phyloP scores from a whole-genome alignment of 2,329 filamentous ascomycete species.

The Fusarium setosum region DNA sequence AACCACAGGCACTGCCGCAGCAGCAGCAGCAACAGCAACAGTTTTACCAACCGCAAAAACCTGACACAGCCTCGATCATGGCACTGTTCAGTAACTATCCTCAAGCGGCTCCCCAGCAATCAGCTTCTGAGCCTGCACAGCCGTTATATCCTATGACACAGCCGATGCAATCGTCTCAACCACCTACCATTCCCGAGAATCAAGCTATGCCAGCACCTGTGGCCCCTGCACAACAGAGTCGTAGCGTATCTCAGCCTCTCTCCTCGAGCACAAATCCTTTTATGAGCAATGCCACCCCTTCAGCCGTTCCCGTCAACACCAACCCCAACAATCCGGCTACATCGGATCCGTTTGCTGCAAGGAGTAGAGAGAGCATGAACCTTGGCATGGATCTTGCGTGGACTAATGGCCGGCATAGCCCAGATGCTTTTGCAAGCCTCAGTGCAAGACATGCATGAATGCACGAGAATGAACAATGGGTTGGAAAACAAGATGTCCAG shows the following conservation, averaged over 20 bases:
- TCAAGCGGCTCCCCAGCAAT: conserved; percentile 58
- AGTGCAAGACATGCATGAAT: conserved; percentile 68
- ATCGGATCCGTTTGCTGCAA: conserved; percentile 57
- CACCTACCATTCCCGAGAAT: conserved; percentile 45
- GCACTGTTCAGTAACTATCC: conserved; percentile 77
- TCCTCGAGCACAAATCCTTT: conserved; percentile 69
- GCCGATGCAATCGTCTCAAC: conserved; percentile 33
- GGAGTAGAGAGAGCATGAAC: conserved; percentile 78
- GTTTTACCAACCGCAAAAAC: conserved; percentile 57
- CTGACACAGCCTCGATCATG: conserved; percentile 80
- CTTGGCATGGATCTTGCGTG: conserved; percentile 73
- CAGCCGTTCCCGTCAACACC: conserved; percentile 35
- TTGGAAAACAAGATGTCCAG: conserved; percentile 31
- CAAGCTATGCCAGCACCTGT: conserved; percentile 41
- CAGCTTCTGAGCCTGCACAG: conserved; percentile 44
- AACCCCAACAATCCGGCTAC: conserved; percentile 40
- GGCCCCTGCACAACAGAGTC: conserved; percentile 36
- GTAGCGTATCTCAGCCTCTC: conserved; percentile 48
- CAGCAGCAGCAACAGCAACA: conserved; percentile 49
- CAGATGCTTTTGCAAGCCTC: conserved; percentile 82
- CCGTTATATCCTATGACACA: conserved; percentile 21
- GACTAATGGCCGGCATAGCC: conserved; percentile 79
- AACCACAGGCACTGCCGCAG: conserved; percentile 40
- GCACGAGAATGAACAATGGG: conserved; percentile 34
- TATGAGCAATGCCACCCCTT: conserved; percentile 48